Conservation (phyloP, 345 rosid genomes). For the Eucalyptus sideroxylon region DNA sequence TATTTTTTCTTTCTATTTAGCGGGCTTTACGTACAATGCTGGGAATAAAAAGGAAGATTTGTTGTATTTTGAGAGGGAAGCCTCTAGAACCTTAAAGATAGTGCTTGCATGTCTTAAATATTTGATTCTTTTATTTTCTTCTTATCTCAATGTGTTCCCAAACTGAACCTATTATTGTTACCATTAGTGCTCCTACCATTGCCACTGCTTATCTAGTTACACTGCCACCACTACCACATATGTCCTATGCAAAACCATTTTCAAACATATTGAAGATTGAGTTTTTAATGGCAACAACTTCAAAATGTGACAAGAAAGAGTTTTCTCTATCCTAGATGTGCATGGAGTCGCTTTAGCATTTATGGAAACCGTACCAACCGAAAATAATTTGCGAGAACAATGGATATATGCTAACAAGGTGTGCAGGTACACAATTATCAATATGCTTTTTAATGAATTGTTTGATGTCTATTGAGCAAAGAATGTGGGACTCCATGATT, state of each 20-base stretch:
- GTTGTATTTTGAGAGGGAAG: too few species aligned
- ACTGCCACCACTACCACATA: neutral
- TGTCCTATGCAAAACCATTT: neutral
- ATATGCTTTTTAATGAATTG: too few species aligned
- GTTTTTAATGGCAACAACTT: neutral
- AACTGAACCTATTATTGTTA: neutral
- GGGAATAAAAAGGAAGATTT: neutral
- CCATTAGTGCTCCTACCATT: rapidly evolving
- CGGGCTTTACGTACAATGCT: neutral
- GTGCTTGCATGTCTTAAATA: neutral
- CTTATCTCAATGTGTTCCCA: neutral
- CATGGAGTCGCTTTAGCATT: neutral
- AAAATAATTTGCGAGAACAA: neutral
- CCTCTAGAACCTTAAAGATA: neutral
- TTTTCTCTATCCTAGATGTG: neutral
- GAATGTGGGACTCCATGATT: neutral
- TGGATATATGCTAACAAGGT: neutral
- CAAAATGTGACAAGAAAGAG: neutral
- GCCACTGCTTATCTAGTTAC: neutral
- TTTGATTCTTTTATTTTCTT: neutral
- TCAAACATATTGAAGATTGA: neutral
- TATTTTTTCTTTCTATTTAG: neutral
- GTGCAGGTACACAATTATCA: neutral
- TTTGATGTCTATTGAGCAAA: neutral
- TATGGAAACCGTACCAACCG: neutral